A percentile compares a stretch with the other conserved stretches of the same genome.
Conservation (phyloP, 768 basidiomycete genomes). For the Zangia roseola region DNA sequence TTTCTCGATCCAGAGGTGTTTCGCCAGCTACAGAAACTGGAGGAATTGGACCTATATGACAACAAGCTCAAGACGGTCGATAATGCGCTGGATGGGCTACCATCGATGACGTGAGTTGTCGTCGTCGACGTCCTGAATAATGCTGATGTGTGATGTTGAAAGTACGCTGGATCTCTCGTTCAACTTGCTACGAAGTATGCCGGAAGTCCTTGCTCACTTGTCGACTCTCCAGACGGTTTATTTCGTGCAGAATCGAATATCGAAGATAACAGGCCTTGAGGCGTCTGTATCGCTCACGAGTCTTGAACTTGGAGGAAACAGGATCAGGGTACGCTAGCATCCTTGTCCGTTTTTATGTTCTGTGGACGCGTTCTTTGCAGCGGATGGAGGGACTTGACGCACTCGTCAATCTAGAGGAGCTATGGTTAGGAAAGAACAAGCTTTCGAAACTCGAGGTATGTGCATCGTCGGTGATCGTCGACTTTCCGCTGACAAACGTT, state of each 20-base stretch:
- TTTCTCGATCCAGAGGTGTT: constrained; percentile 73
- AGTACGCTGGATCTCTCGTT: constrained; percentile 93
- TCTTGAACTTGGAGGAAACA: constrained; percentile 92
- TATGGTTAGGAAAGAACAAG: constrained; percentile 99
- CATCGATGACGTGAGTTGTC: constrained; percentile 52
- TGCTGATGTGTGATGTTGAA: not conserved
- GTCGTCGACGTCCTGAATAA: not conserved
- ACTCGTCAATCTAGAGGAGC: constrained; percentile 80
- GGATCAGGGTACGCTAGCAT: constrained; percentile 82
- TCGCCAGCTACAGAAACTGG: constrained; percentile 59
- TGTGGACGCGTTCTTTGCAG: constrained; percentile 39
- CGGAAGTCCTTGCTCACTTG: constrained; percentile 59
- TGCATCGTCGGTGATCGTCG: not conserved
- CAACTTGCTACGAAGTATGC: constrained; percentile 78
- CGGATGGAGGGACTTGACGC: constrained; percentile 84
- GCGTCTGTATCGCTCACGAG: constrained; percentile 62
- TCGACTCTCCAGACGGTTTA: constrained; percentile 73
- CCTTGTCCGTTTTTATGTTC: not conserved
- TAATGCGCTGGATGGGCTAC: constrained; percentile 57
- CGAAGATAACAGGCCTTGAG: constrained; percentile 67
- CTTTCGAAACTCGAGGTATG: constrained; percentile 80
- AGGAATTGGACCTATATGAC: constrained; percentile 95
- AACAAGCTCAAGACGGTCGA: constrained; percentile 83
- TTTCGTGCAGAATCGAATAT: constrained; percentile 96
- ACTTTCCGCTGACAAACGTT: not conserved